Percentiles rank a stretch among this genome's conserved stretches.
phyloP scores from a whole-genome alignment of 2,329 filamentous ascomycete genomes.

The Colletotrichum acutatum region DNA sequence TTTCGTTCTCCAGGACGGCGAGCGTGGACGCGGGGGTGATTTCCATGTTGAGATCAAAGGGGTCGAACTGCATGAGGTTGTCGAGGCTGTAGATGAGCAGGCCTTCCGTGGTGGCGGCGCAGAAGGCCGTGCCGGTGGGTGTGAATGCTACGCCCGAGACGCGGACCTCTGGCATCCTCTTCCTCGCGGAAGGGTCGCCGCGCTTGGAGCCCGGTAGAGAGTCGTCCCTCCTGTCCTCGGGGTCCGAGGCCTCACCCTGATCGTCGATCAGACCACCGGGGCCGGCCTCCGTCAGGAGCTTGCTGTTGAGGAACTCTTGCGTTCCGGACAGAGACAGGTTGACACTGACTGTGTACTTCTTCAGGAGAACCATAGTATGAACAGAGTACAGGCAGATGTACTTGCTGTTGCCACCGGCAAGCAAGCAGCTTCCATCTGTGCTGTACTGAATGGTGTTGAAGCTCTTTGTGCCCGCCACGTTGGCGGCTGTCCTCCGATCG shows the following conservation, averaged over 20 bases:
- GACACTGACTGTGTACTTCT: slow-evolving; percentile 94
- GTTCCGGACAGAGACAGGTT: slow-evolving; percentile 97
- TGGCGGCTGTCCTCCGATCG: slow-evolving; percentile 91
- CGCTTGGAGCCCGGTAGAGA: slow-evolving; percentile 87
- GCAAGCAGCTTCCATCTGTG: slow-evolving; percentile 87
- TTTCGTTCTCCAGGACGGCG: slow-evolving; percentile 71
- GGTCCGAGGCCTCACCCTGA: slow-evolving; percentile 87
- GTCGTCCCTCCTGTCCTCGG: slow-evolving; percentile 83
- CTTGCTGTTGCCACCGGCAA: slow-evolving; percentile 96
- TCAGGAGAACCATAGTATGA: slow-evolving; percentile 87
- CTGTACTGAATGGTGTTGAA: slow-evolving; percentile 92
- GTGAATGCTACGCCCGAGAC: slow-evolving; percentile 89
- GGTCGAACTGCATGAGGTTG: slow-evolving; percentile 86
- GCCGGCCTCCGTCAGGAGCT: slow-evolving; percentile 89
- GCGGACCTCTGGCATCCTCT: slow-evolving; percentile 81
- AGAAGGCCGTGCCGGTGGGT: slow-evolving; percentile 89
- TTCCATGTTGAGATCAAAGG: slow-evolving; percentile 93
- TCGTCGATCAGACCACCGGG: slow-evolving; percentile 87
- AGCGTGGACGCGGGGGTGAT: slow-evolving; percentile 91
- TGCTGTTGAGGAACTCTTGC: slow-evolving; percentile 96
- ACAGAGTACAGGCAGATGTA: slow-evolving; percentile 99
- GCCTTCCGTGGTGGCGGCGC: slow-evolving; percentile 93
- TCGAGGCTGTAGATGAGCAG: slow-evolving; percentile 94
- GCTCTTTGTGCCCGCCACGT: slow-evolving; percentile 87
- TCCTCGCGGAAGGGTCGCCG: slow-evolving; percentile 85